These are phyloP conservation scores for Dunaliella primolecta DNA, from an alignment of 139 green algal genomes.

Conservation along the genomic window DNA sequence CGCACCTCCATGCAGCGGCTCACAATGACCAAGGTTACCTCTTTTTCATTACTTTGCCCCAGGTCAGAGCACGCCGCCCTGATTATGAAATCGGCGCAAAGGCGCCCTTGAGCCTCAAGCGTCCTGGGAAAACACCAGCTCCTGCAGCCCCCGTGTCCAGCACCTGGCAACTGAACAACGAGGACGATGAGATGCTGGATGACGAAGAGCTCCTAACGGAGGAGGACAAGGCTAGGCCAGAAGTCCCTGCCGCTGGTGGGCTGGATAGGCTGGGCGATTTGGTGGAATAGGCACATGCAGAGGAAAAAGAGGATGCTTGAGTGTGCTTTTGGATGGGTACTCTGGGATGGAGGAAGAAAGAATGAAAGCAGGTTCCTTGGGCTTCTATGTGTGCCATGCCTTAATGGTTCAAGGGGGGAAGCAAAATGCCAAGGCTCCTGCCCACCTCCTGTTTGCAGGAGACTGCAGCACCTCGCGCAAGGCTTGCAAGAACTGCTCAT, in stretches of 20 bases:
- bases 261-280: background rate
- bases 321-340: too few species aligned
- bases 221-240: conserved; percentile 70
- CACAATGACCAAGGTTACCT: too few species aligned
- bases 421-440: background rate
- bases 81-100: conserved; percentile 57
- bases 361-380: too few species aligned
- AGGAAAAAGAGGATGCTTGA: too few species aligned
- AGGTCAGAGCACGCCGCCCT: conserved; percentile 52
- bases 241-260: background rate
- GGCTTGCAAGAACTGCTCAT: conserved; percentile 96
- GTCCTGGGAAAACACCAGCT: conserved; percentile 14
- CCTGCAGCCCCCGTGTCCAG: conserved; percentile 29
- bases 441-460: background rate
- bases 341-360: too few species aligned
- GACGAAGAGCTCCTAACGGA: conserved; percentile 90
- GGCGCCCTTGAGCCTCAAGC: conserved; percentile 51
- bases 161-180: conserved; percentile 38
- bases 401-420: too few species aligned
- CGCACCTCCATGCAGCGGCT: too few species aligned
- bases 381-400: too few species aligned
- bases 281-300: too few species aligned
- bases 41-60: background rate
- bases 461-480: conserved; percentile 57
- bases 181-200: conserved; percentile 88